These are phyloP conservation scores for Atkinsonella hypoxylon DNA, from an alignment of 2,329 filamentous ascomycete genomes.

Conservation along the genomic window DNA sequence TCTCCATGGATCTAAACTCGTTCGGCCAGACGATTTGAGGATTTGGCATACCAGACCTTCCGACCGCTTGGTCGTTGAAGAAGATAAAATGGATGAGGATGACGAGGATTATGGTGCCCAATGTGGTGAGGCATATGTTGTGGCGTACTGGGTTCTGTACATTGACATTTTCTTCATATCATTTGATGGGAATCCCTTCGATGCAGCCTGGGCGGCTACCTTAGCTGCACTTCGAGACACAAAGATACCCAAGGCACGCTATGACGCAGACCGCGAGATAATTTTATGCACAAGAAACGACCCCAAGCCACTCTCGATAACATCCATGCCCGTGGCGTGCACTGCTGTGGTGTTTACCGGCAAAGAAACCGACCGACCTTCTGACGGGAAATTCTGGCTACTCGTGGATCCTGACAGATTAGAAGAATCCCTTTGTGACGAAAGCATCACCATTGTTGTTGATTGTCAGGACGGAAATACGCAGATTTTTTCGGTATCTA, in stretches of 20 bases:
- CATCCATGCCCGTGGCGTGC: constrained; percentile 59
- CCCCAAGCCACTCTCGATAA: constrained; percentile 44
- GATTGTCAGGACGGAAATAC: constrained; percentile 43
- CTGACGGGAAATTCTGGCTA: constrained; percentile 53
- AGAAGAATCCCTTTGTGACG: constrained; percentile 75
- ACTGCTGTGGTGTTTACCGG: constrained; percentile 71
- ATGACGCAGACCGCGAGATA: constrained; percentile 70
- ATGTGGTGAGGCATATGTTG: constrained; percentile 37
- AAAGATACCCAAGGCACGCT: constrained; percentile 64
- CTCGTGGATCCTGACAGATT: constrained; percentile 80
- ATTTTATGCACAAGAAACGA: constrained; percentile 59
- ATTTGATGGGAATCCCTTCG: constrained; percentile 82
- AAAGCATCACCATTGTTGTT: constrained; percentile 75
- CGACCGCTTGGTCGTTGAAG: constrained; percentile 35
- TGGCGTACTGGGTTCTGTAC: constrained; percentile 90
- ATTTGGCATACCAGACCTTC: constrained; percentile 53
- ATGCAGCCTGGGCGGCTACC: constrained; percentile 78
- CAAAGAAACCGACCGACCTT: constrained; percentile 35
- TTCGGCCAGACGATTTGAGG: constrained; percentile 56
- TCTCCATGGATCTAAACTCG: constrained; percentile 56
- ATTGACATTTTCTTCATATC: constrained; percentile 93
- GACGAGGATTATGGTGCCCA: constrained; percentile 17
- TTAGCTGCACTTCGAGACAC: constrained; percentile 72
- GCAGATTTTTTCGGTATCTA: constrained; percentile 62
- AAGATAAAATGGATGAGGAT: constrained; percentile 28